phyloP scores from a whole-genome alignment of 2,329 filamentous ascomycete species.

The Furcasterigmium sp. region DNA sequence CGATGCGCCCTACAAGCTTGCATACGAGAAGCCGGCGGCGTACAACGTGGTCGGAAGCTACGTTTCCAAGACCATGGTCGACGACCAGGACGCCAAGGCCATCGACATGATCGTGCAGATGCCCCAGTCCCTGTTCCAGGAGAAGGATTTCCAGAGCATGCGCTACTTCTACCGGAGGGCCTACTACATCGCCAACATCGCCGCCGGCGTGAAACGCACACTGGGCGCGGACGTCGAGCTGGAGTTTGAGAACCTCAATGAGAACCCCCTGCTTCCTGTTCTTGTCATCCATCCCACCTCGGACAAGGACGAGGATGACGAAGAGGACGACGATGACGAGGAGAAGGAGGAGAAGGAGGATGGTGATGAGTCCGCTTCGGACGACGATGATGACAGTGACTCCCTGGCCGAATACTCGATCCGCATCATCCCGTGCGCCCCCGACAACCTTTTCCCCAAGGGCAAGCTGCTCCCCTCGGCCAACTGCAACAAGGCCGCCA shows the following conservation, averaged over 20 bases:
- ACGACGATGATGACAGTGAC: conserved; percentile 12
- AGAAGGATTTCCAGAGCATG: conserved; percentile 90
- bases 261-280: conserved; percentile 72
- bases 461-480: conserved; percentile 66
- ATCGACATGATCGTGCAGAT: conserved; percentile 87
- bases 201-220: conserved; percentile 60
- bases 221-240: conserved; percentile 50
- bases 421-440: conserved; percentile 71
- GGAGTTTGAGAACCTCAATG: conserved; percentile 62
- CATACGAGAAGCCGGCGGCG: conserved; percentile 68
- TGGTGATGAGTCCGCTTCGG: conserved; percentile 9
- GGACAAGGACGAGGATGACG: conserved; percentile 15
- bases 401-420: conserved; percentile 49
- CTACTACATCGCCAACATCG: conserved; percentile 82
- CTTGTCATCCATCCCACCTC: conserved; percentile 35
- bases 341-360: conserved; percentile 16
- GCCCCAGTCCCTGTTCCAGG: conserved; percentile 74
- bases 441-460: conserved; percentile 63
- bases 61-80: conserved; percentile 67
- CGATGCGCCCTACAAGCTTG: conserved; percentile 76
- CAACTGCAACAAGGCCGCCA: conserved; percentile 61
- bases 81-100: conserved; percentile 50
- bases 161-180: conserved; percentile 93
- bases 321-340: neutral
- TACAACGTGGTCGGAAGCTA: conserved; percentile 91